Percentiles rank a stretch among this genome's conserved stretches.
Conservation (phyloP, 805 yeast species). For the Cyberlindnera veronae region DNA sequence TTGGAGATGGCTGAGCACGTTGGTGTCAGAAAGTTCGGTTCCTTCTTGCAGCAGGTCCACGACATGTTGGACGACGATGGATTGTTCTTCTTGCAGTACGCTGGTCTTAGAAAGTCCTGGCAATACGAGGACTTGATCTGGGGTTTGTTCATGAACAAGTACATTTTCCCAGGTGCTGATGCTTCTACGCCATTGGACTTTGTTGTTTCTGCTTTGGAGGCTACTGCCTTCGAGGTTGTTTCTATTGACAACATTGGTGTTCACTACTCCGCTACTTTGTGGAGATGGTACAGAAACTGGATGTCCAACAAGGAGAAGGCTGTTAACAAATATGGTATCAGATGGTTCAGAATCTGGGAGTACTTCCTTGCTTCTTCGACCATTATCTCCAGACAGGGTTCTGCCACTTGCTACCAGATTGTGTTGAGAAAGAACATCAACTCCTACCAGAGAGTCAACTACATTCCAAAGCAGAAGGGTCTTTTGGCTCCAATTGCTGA, state of each 20-base stretch:
- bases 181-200: constrained; percentile 92
- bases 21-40: constrained; percentile 78
- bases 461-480: constrained; percentile 76
- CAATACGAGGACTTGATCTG: constrained; percentile 91
- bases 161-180: constrained; percentile 96
- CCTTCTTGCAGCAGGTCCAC: constrained; percentile 75
- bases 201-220: constrained; percentile 72
- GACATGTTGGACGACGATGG: constrained; percentile 93
- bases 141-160: constrained; percentile 96
- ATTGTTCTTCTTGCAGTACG: constrained; percentile 78
- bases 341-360: constrained; percentile 95
- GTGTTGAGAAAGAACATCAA: constrained; percentile 87
- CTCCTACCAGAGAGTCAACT: constrained; percentile 77
- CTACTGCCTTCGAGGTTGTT: constrained; percentile 81
- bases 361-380: constrained; percentile 80
- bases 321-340: constrained; percentile 74
- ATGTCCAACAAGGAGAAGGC: constrained; percentile 74
- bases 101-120: constrained; percentile 90
- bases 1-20: constrained; percentile 96
- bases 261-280: constrained; percentile 84
- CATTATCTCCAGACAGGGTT: constrained; percentile 87
- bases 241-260: constrained; percentile 87
- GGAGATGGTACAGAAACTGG: constrained; percentile 97
- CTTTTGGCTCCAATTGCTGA: constrained; percentile 54
- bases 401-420: constrained; percentile 89